phyloP scores from a whole-genome alignment of 129 eudicot species.

The Heracleum sosnowskyi region DNA sequence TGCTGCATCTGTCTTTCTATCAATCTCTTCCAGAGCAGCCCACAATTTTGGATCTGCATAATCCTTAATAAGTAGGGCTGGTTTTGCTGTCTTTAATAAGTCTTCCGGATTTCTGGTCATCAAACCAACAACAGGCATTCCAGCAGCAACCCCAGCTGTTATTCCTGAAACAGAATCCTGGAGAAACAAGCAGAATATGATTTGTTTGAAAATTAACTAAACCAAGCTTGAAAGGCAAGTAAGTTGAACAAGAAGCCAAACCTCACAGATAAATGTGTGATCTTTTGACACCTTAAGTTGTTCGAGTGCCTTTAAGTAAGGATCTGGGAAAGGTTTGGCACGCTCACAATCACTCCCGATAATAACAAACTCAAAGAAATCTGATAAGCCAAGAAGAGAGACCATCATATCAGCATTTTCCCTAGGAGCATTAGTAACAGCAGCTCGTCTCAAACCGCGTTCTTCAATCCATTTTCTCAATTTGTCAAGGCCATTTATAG shows the following conservation, averaged over 20 bases:
- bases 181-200: slow-evolving; percentile 5
- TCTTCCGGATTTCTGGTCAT: slow-evolving; percentile 65
- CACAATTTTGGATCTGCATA: slow-evolving; percentile 86
- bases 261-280: slow-evolving; percentile 85
- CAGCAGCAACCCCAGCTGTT: slow-evolving; percentile 93
- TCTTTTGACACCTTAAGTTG: slow-evolving; percentile 79
- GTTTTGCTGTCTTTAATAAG: slow-evolving; percentile 59
- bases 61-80: slow-evolving; percentile 67
- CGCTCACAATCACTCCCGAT: slow-evolving; percentile 85
- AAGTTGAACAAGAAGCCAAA: slow-evolving; percentile 15
- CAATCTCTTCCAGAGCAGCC: slow-evolving; percentile 77
- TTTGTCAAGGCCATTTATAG: slow-evolving; percentile 69
- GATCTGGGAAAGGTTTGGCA: slow-evolving; percentile 88
- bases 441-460: slow-evolving; percentile 82
- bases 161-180: slow-evolving; percentile 93
- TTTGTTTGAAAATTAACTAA: neutral
- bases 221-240: slow-evolving; percentile 1
- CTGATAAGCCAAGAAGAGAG: slow-evolving; percentile 84
- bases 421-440: slow-evolving; percentile 94
- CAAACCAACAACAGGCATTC: slow-evolving; percentile 76
- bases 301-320: slow-evolving; percentile 82
- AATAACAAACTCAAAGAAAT: slow-evolving; percentile 66
- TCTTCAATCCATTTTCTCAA: slow-evolving; percentile 82
- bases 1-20: slow-evolving; percentile 27
- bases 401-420: slow-evolving; percentile 75